Base-by-base conservation (phyloP, 306 rosid species). In the Rubus parviflorus region DNA sequence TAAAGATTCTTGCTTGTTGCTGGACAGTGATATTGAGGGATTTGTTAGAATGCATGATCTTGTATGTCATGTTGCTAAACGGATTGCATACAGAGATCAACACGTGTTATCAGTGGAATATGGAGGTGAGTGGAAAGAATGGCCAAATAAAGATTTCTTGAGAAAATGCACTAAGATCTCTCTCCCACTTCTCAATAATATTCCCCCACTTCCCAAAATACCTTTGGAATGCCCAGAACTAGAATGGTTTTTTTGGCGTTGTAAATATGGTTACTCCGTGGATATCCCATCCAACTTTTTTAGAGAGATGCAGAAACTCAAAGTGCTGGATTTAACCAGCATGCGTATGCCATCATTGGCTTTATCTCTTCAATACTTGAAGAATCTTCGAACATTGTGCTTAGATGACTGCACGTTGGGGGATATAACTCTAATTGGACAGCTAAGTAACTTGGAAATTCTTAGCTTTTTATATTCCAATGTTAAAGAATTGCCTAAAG, bases 391-490 rank as follows among this genome's bases (percentile, higher is more conserved):
- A 16, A 81, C 80, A 54, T 78, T 88, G 71, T 81, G 79, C 72
- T 53, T 88, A 22, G 83, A 81, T 62, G 30, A 15, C 0, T 85
- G 87, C 48, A 46, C 0, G 0, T 40, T 88, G 42, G 88, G 48
- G 38, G 23, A 77, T 35, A 6, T 83, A 20, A 9, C 60, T 22
- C 2, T 77, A 43, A 65, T 88, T 13, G 89, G 83, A 2, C 23
- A 77, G 40, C 12, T 88, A 69, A 79, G 63, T 56, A 83, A 61
- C 37, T 79, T 88, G 11, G 81, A 78, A 85, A 63, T 88, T 72
- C 86, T 85, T 10, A 81, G 85, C 79, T 37, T 85, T 58, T 46
- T 72, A 67, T 51, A 38, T 30, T 85, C 89, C 12, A 42, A 68
- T 7, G 43, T 85, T 13, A 53, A 48, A 40, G 70, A 42, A n/a